Base-by-base conservation (phyloP, 352 stramenopile genomes). In the Phytophthora quininea region DNA sequence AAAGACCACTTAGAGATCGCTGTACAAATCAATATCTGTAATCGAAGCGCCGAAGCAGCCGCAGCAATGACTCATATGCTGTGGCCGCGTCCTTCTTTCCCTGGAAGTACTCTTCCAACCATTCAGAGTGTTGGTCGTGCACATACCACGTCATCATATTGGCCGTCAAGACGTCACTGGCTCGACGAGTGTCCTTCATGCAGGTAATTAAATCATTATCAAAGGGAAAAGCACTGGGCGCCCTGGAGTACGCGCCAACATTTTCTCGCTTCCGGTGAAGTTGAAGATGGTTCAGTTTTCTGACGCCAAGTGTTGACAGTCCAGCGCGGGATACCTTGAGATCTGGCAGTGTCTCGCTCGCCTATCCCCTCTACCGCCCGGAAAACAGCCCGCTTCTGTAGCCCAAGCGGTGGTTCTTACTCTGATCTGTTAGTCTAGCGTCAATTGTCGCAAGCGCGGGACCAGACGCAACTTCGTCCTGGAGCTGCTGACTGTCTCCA, bases 21-120 rank as follows among this genome's bases (percentile, higher is more conserved):
- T 65, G 62, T 0, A 70, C 55, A 11, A 70, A 70, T 1, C 49
- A 27, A 29, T 65, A 55, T 2, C 55, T 54, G 51, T 65, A 70
- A 4, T 54, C 54, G 11, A 65, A 57, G 27, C 62, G 62, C 7
- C 54, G 10, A 10, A 58, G 60, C 3, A 57, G 35, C 0, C 43
- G 31, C 30, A 58, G 37, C 19, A 63, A n/a, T n/a, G 46, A 63
- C 9, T 68, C 53, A n/a, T 55, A 58, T 0, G 53, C 35, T 11
- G 46, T 62, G 10, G 15, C 32, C 12, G 46, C 12, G 24, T 67
- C 45, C 33, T 56, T 62, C 19, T 58, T 62, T 0, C 37, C 15
- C 3, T 45, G 10, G 0, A 64, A n/a, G 48, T 64, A 69, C 15
- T 14, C 15, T 4, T 43, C 11, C 8, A 64, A 19, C n/a, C 48